Evolutionary conservation across 306 rosid species (phyloP).

Genomic region (Prunus mume): DNA sequence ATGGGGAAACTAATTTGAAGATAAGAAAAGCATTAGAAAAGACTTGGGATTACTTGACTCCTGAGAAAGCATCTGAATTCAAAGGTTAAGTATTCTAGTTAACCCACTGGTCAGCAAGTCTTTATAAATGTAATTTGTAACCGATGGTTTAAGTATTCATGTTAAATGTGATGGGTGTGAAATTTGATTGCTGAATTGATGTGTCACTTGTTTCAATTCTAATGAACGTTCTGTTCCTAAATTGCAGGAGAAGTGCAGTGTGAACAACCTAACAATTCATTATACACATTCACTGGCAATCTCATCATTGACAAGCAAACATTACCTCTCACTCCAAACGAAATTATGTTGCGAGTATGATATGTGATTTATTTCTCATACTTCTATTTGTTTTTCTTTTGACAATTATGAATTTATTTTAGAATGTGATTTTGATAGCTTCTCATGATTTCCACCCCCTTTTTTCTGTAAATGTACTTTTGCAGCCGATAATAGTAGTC

Average conservation of each 20-base stretch:
- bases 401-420: conserved; percentile 9
- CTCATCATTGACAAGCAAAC: conserved; percentile 79
- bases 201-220: neutral
- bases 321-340: conserved; percentile 78
- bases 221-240: conserved; percentile 15
- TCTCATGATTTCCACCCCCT: neutral
- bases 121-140: neutral
- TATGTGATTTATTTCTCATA: conserved; percentile 8
- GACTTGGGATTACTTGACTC: conserved; percentile 86
- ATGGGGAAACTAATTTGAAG: conserved; percentile 95
- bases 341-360: conserved; percentile 77
- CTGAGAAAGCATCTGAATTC: conserved; percentile 80
- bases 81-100: conserved; percentile 53
- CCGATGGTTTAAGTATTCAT: neutral
- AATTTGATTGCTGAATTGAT: neutral
- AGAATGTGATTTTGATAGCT: neutral
- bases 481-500: neutral
- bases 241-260: conserved; percentile 91
- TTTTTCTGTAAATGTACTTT: neutral
- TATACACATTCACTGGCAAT: conserved; percentile 92
- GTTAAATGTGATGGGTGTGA: neutral
- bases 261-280: conserved; percentile 93
- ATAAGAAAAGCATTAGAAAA: conserved; percentile 83
- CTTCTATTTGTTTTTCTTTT: conserved; percentile 14
- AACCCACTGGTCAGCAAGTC: conserved; percentile 13